Evolutionary conservation across 2,329 filamentous ascomycete genomes (phyloP).

Genomic region (Colletotrichum falcatum): DNA sequence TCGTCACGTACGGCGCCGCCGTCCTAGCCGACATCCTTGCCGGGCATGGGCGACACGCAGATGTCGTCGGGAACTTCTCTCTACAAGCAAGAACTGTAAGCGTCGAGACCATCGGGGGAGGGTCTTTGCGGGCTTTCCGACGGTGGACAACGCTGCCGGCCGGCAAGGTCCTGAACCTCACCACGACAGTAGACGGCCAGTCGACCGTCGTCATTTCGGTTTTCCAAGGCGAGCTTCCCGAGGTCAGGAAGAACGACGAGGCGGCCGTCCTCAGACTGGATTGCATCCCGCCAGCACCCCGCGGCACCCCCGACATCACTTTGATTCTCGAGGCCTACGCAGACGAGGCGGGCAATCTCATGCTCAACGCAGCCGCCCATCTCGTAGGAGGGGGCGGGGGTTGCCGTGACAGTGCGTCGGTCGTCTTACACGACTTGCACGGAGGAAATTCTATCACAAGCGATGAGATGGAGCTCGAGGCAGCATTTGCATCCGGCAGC

Average conservation of each 20-base stretch:
- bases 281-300: constrained; percentile 1
- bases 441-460: not conserved
- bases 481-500: not conserved
- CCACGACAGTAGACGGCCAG: constrained; percentile 1
- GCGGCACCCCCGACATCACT: not conserved
- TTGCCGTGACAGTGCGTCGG: not conserved
- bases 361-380: not conserved
- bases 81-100: not conserved
- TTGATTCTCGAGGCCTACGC: not conserved
- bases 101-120: not conserved
- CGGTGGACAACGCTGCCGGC: not conserved
- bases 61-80: not conserved
- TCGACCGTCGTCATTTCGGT: not conserved
- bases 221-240: constrained; percentile 10
- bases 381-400: not conserved
- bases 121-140: not conserved
- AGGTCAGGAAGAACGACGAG: not conserved
- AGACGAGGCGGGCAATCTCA: not conserved
- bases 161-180: not conserved
- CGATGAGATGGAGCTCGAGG: constrained; percentile 13
- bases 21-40: not conserved
- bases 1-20: not conserved
- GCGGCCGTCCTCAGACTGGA: not conserved
- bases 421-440: not conserved
- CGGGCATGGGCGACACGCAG: not conserved